Conservation (phyloP, 2,329 filamentous ascomycete species). For the Juglanconis oblonga region DNA sequence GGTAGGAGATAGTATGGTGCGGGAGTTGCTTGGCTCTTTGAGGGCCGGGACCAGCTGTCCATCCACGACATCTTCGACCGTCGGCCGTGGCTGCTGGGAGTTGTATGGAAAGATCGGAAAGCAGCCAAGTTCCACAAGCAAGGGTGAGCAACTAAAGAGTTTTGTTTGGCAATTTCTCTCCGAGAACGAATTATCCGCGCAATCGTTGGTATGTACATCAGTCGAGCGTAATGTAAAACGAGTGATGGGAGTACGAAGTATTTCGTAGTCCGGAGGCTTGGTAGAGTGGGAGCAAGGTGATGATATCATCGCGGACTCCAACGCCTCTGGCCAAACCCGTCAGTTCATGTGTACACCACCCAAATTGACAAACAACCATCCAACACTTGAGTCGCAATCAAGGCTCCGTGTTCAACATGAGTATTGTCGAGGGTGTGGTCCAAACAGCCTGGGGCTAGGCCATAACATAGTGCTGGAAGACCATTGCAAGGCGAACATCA, state of each 20-base stretch:
- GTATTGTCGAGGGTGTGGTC: no score
- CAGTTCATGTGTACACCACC: not conserved
- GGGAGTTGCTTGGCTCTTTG: constrained; percentile 40
- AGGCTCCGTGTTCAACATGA: no score
- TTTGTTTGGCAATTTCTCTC: not conserved
- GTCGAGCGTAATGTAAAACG: not conserved
- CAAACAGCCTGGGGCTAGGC: not conserved
- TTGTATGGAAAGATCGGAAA: not conserved
- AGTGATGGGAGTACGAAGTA: no score
- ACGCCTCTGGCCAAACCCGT: not conserved
- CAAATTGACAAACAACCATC: not conserved
- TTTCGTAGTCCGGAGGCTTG: not conserved
- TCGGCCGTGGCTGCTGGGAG: not conserved
- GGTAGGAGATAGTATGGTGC: constrained; percentile 52
- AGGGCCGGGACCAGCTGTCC: constrained; percentile 39
- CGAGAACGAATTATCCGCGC: not conserved
- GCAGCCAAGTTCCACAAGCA: not conserved
- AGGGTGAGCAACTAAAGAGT: not conserved
- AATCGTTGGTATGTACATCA: not conserved
- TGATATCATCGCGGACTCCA: not conserved
- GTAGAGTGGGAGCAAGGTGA: not conserved
- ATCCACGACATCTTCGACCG: constrained; percentile 36
- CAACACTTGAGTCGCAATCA: no score
- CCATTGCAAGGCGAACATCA: not conserved
- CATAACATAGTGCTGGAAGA: no score